phyloP scores from a whole-genome alignment of 257 asterid genomes.

The Cruciata laevipes region DNA sequence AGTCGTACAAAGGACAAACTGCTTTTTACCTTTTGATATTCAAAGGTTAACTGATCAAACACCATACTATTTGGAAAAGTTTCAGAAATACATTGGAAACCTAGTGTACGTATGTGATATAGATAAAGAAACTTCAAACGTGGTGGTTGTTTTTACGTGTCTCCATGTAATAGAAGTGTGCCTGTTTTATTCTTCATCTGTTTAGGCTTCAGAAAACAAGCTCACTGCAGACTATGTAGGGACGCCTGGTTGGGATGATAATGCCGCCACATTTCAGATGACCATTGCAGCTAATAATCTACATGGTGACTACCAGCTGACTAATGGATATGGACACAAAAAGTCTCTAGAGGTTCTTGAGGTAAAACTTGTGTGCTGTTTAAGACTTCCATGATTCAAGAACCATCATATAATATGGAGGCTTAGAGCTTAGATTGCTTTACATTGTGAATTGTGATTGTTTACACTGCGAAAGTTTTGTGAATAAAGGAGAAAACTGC shows the following conservation, averaged over 20 bases:
- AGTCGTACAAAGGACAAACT: not conserved
- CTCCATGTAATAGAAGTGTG: conserved; percentile 10
- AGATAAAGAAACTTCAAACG: not conserved
- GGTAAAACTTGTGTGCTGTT: conserved; percentile 31
- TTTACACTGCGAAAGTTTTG: too few species aligned
- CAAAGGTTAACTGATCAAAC: not conserved
- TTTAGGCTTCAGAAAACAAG: conserved; percentile 69
- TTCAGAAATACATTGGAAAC: not conserved
- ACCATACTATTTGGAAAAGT: not conserved
- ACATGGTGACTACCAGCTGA: conserved; percentile 87
- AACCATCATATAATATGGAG: not conserved
- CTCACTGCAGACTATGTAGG: conserved; percentile 78
- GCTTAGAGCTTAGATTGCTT: not conserved
- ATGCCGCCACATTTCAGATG: conserved; percentile 70
- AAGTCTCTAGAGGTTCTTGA: conserved; percentile 49
- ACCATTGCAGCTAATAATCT: conserved; percentile 40
- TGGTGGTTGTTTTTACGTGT: not conserved
- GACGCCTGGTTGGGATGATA: conserved; percentile 79
- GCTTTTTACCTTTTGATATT: not conserved
- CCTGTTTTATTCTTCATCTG: conserved; percentile 24
- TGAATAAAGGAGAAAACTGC: not conserved
- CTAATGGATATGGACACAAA: conserved; percentile 67
- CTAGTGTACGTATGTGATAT: not conserved
- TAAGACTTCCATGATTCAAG: not conserved
- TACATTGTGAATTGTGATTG: not conserved